phyloP scores from a whole-genome alignment of 768 basidiomycete species.

The Hebeloma cylindrosporum region DNA sequence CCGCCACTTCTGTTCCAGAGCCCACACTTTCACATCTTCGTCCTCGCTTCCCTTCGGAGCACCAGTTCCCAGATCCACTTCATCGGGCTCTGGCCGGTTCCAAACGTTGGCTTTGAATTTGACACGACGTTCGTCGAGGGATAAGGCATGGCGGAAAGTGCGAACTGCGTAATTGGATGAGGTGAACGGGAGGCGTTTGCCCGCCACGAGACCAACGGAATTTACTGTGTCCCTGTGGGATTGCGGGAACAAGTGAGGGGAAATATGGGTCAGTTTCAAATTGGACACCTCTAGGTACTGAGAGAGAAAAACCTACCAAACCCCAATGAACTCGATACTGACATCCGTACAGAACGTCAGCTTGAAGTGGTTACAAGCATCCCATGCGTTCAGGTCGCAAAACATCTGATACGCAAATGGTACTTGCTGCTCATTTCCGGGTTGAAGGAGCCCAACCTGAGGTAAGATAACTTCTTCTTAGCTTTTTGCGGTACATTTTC shows the following conservation, averaged over 20 bases:
- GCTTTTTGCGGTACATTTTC: too few species aligned
- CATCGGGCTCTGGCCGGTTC: constrained; percentile 4
- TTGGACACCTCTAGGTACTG: too few species aligned
- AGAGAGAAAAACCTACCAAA: not conserved
- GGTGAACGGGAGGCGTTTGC: constrained; percentile 3
- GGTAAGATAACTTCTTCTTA: too few species aligned
- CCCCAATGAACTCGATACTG: not conserved
- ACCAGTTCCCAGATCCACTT: too few species aligned
- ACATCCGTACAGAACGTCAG: not conserved
- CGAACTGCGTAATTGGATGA: constrained; percentile 3
- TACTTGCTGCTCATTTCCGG: too few species aligned
- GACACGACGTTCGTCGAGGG: constrained; percentile 9
- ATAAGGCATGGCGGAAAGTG: constrained; percentile 10
- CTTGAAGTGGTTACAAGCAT: not conserved
- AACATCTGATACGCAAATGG: too few species aligned
- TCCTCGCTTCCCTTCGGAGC: too few species aligned
- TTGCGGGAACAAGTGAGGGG: too few species aligned
- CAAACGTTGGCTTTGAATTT: constrained; percentile 7
- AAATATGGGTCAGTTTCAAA: too few species aligned
- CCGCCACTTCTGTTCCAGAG: not conserved
- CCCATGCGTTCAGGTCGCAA: not conserved
- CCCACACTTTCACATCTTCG: too few species aligned
- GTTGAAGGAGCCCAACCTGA: too few species aligned
- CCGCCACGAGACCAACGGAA: constrained; percentile 2
- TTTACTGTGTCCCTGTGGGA: constrained; percentile 14